phyloP scores from a whole-genome alignment of 768 basidiomycete genomes.

The Leccinum truebloodii region DNA sequence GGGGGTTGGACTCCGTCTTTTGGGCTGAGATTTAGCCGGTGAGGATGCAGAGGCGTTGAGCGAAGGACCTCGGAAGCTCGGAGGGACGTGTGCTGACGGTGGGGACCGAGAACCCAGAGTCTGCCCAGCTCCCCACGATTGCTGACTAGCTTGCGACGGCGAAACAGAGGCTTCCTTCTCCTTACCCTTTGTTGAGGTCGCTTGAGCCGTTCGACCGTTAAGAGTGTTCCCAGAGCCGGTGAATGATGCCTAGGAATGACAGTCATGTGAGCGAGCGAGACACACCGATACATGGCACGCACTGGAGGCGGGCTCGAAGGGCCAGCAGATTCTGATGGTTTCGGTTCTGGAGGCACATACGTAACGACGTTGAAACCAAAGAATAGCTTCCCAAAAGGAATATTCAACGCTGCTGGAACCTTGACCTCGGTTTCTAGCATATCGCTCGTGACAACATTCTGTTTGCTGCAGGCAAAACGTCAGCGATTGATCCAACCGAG shows the following conservation, averaged over 20 bases:
- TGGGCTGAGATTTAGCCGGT: conserved; percentile 39
- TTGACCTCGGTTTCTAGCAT: conserved; percentile 71
- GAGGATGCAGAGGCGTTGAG: conserved; percentile 53
- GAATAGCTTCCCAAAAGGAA: conserved; percentile 94
- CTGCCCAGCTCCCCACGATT: conserved; percentile 51
- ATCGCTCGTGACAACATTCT: conserved; percentile 80
- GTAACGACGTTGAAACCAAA: conserved; percentile 88
- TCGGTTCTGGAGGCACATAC: conserved; percentile 53
- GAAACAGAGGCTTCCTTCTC: conserved; percentile 45
- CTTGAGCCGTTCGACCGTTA: conserved; percentile 47
- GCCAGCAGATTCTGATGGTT: conserved; percentile 29
- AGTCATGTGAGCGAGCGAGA: neutral
- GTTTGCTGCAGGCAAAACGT: conserved; percentile 54
- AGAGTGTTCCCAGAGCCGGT: conserved; percentile 68
- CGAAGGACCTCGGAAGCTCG: conserved; percentile 36
- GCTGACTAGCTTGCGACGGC: conserved; percentile 30
- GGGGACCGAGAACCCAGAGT: conserved; percentile 43
- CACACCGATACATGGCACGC: conserved; percentile 13
- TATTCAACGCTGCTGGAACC: conserved; percentile 85
- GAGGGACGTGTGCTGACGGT: conserved; percentile 29
- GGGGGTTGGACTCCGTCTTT: conserved; percentile 64
- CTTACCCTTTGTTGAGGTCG: conserved; percentile 50
- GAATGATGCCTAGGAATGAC: conserved; percentile 46
- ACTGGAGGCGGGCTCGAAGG: conserved; percentile 33
- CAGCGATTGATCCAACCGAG: conserved; percentile 6